Evolutionary conservation across 352 stramenopile genomes (phyloP).

Genomic region (Phytopythium litorale): DNA sequence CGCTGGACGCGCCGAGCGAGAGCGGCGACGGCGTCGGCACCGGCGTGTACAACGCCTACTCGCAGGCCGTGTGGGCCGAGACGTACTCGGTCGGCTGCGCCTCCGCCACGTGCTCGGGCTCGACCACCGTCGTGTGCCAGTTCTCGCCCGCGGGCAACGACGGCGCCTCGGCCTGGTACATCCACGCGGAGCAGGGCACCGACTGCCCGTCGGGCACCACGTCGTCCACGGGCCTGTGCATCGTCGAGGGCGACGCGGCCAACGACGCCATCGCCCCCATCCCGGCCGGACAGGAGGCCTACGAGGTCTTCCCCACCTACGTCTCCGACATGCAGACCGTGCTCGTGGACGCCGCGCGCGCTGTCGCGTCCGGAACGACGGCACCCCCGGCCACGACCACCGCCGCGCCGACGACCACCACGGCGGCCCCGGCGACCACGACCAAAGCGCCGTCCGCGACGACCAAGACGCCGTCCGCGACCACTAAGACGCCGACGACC

Average conservation of each 20-base stretch:
- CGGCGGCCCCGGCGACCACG: conserved; percentile 6
- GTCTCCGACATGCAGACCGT: conserved; percentile 48
- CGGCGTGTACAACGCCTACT: conserved; percentile 71
- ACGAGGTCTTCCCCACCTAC: conserved; percentile 57
- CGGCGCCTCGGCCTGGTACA: conserved; percentile 52
- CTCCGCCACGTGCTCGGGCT: conserved; percentile 31
- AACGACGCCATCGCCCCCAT: conserved; percentile 56
- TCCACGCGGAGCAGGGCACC: conserved; percentile 39
- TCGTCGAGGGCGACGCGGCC: conserved; percentile 39
- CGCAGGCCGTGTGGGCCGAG: conserved; percentile 62
- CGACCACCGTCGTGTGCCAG: conserved; percentile 52
- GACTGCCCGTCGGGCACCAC: conserved; percentile 48
- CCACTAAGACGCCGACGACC: conserved; percentile 7
- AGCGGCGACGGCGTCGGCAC: conserved; percentile 42
- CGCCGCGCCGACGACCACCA: background rate
- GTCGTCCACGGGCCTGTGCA: conserved; percentile 39
- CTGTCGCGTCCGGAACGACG: conserved; percentile 15
- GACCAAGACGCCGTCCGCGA: conserved; percentile 3
- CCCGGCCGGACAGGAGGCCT: conserved; percentile 45
- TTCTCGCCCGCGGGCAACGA: conserved; percentile 58
- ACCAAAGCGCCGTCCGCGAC: conserved; percentile 3
- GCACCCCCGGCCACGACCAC: conserved; percentile 4
- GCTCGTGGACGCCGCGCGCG: conserved; percentile 32
- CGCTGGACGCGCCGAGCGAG: conserved; percentile 34
- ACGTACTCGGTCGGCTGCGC: conserved; percentile 66